Base-by-base conservation (phyloP, 176 grass and related monocot genomes). In the Themeda triandra region DNA sequence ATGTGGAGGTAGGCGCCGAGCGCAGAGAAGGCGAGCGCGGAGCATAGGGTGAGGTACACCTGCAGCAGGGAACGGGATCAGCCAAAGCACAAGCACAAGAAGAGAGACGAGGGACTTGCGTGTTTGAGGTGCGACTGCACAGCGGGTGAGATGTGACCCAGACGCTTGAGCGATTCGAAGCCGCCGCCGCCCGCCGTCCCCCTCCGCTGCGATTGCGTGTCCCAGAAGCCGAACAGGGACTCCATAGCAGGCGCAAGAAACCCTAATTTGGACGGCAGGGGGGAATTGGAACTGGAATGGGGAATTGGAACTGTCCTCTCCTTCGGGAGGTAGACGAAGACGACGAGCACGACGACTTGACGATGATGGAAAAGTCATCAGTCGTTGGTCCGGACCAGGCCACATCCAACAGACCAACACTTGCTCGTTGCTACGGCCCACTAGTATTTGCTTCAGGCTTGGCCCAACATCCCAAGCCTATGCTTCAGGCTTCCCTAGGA, bases 1-100 rank as follows among this genome's bases (percentile, higher is more conserved):
- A 95, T 37, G 77, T 95, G 90, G 15, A 95, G 77, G 70, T 90
- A 92, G 45, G 87, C 93, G 35, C 93, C 93, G 27, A 86, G 73
- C 0, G 93, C 90, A 5, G 90, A 88, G 13, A 88, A 91, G 63
- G 85, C 84, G 27, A 95, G 66, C 4, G 92, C 87, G 25, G 82
- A 92, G 75, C 93, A 95, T 30, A 95, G 82, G 19, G 90, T 90
- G 82, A 95, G 49, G 85, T 95, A 95, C 8, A 95, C 93, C 93
- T 95, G 85, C 28, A 79, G 65, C 21, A 6, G 17, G 8, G 56
- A 60, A 60, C 56, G 54, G 21, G 19, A 59, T 59, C 54, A 56
- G 53, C 21, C 8, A 23, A 59, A n/a, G 54, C 21, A n/a, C 0
- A 59, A 59, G 56, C 2, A 6, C 1, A 24, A 59, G 2, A 24